These are phyloP conservation scores for Pythium oligandrum DNA, from an alignment of 352 stramenopile species.

Conservation along the genomic window DNA sequence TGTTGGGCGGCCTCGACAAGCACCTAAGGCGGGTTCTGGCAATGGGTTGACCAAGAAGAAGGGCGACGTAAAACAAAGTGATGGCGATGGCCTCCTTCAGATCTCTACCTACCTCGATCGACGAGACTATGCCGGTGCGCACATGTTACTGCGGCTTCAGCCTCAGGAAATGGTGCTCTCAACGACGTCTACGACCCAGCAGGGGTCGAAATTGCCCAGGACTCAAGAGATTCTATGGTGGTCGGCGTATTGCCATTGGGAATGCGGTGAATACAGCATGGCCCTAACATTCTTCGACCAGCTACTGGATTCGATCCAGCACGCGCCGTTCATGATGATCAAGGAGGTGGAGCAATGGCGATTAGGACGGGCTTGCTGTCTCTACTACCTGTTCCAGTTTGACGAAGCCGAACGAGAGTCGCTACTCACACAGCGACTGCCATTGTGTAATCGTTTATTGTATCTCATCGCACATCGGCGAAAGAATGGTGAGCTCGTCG, in stretches of 20 bases:
- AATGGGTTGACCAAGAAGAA: no score
- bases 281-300: slow-evolving; percentile 49
- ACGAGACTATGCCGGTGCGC: slow-evolving; percentile 40
- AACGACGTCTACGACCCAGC: no score
- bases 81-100: no score
- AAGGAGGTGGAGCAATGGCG: slow-evolving; percentile 32
- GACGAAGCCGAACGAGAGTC: slow-evolving; percentile 48
- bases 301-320: slow-evolving; percentile 21
- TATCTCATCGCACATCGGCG: slow-evolving; percentile 39
- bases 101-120: slow-evolving; percentile 22
- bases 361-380: slow-evolving; percentile 47
- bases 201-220: background rate
- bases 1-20: no score
- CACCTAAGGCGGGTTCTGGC: no score
- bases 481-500: slow-evolving; percentile 59
- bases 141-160: slow-evolving; percentile 32
- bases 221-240: slow-evolving; percentile 39
- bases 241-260: slow-evolving; percentile 67
- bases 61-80: no score
- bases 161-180: slow-evolving; percentile 13
- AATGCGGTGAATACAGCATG: slow-evolving; percentile 36
- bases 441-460: slow-evolving; percentile 48
- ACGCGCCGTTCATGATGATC: slow-evolving; percentile 4
- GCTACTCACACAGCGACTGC: slow-evolving; percentile 30
- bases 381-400: slow-evolving; percentile 43